Evolutionary conservation across 1,284 basidiomycete species (phyloP).

Genomic region (Apiotrichum domesticum): DNA sequence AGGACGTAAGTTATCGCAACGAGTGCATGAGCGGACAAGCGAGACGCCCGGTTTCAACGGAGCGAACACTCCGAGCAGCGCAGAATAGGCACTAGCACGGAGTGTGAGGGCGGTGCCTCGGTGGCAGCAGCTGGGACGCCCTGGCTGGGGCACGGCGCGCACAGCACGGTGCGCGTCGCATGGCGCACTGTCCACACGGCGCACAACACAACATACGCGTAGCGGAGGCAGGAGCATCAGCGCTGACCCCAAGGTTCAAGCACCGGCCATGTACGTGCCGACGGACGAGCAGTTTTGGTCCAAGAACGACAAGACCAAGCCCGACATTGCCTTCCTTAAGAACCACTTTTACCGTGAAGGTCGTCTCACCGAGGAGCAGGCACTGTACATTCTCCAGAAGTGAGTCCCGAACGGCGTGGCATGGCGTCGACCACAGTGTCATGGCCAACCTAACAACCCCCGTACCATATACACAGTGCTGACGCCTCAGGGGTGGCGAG

Average conservation of each 20-base stretch:
- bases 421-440: too few species aligned
- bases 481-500: constrained; percentile 56
- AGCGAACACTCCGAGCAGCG: too few species aligned
- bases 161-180: too few species aligned
- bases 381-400: constrained; percentile 76
- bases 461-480: background rate
- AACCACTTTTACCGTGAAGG: constrained; percentile 99
- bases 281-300: constrained; percentile 92
- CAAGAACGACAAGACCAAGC: constrained; percentile 72
- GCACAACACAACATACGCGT: background rate
- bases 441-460: background rate
- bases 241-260: constrained; percentile 65
- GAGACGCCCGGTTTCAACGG: too few species aligned
- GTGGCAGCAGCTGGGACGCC: too few species aligned
- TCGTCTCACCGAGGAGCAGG: constrained; percentile 81
- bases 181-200: background rate
- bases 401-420: constrained; percentile 17
- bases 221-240: background rate
- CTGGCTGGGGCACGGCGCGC: too few species aligned
- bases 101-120: too few species aligned
- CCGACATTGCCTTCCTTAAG: constrained; percentile 95
- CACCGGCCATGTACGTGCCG: constrained; percentile 85
- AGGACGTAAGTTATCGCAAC: constrained; percentile 41
- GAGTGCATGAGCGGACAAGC: too few species aligned
- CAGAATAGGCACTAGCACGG: too few species aligned